Evolutionary conservation across 2,329 filamentous ascomycete species (phyloP).

Genomic region (Lasiodiplodia sp.): DNA sequence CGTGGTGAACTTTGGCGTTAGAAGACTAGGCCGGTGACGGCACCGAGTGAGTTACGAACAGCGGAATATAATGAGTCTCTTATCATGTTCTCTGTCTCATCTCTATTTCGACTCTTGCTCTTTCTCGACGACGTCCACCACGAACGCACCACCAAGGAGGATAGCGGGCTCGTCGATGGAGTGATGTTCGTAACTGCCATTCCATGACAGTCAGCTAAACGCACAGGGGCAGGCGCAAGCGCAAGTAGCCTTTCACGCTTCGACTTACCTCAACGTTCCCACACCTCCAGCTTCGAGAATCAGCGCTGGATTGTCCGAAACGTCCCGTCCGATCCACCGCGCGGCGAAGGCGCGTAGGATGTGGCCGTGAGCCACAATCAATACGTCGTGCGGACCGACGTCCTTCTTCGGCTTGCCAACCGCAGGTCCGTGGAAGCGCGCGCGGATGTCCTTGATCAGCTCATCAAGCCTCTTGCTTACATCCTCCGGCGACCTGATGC

Average conservation of each 20-base stretch:
- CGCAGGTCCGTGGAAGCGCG: constrained; percentile 31
- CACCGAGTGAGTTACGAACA: neutral
- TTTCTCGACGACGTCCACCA: constrained; percentile 58
- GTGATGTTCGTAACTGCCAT: constrained; percentile 57
- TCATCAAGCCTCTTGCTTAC: constrained; percentile 76
- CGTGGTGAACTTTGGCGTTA: neutral
- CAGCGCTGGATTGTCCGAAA: constrained; percentile 79
- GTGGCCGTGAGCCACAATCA: constrained; percentile 89
- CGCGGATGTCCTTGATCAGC: constrained; percentile 78
- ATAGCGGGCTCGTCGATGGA: constrained; percentile 60
- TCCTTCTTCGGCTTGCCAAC: constrained; percentile 59
- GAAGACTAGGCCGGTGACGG: neutral
- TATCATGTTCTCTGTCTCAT: neutral
- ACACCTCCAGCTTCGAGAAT: constrained; percentile 73
- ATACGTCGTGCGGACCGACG: constrained; percentile 66
- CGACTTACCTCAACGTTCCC: constrained; percentile 55
- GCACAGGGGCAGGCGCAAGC: neutral
- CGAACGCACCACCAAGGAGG: constrained; percentile 59
- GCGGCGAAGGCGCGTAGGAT: constrained; percentile 88
- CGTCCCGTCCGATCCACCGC: constrained; percentile 77
- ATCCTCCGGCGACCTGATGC: constrained; percentile 62
- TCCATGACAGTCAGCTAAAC: neutral
- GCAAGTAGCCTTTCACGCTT: neutral
- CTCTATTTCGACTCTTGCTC: constrained; percentile 30
- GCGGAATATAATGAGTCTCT: constrained; percentile 5